Percentiles rank a stretch among this genome's conserved stretches.
Evolutionary conservation across 805 yeast genomes (phyloP).

Genomic region (Wickerhamiella qilinensis): DNA sequence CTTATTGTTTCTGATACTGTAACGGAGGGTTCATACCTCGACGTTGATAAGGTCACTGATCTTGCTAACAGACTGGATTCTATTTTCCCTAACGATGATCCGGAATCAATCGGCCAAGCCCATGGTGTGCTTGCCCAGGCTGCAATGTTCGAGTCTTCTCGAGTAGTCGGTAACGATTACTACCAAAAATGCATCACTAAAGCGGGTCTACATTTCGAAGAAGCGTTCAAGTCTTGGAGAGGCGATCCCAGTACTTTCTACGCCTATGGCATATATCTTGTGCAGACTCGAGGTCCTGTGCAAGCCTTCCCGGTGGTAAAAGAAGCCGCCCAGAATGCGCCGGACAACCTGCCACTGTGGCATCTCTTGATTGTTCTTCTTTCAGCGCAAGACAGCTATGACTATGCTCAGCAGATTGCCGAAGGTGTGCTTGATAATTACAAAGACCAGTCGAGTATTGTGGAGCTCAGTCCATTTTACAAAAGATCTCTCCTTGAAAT

Average conservation of each 20-base stretch:
- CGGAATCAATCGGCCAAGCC: neutral
- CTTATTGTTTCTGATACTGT: slow-evolving; percentile 4
- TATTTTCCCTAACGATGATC: neutral
- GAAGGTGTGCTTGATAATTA: slow-evolving; percentile 35
- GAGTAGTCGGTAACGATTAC: slow-evolving; percentile 8
- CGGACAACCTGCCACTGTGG: slow-evolving; percentile 46
- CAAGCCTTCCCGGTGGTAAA: slow-evolving; percentile 16
- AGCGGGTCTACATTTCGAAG: slow-evolving; percentile 12
- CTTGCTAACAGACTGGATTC: neutral
- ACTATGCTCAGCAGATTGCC: slow-evolving; percentile 40
- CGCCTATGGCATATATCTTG: slow-evolving; percentile 19
- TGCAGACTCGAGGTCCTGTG: slow-evolving; percentile 11
- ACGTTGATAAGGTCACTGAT: neutral
- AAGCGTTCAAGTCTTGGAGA: no score
- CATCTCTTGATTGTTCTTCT: slow-evolving; percentile 49
- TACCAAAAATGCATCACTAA: slow-evolving; percentile 6
- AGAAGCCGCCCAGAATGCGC: slow-evolving; percentile 21
- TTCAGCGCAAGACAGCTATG: slow-evolving; percentile 41
- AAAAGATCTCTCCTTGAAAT: slow-evolving; percentile 41
- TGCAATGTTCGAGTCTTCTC: slow-evolving; percentile 3
- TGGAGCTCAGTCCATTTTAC: no score
- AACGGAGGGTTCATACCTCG: slow-evolving; percentile 1
- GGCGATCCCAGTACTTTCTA: slow-evolving; percentile 8
- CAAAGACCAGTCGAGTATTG: slow-evolving; percentile 13
- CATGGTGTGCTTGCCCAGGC: slow-evolving; percentile 9